Percentiles rank a stretch among this genome's conserved stretches.
These are phyloP conservation scores for Solanum peruvianum DNA, from an alignment of 257 asterid genomes.

Conservation along the genomic window DNA sequence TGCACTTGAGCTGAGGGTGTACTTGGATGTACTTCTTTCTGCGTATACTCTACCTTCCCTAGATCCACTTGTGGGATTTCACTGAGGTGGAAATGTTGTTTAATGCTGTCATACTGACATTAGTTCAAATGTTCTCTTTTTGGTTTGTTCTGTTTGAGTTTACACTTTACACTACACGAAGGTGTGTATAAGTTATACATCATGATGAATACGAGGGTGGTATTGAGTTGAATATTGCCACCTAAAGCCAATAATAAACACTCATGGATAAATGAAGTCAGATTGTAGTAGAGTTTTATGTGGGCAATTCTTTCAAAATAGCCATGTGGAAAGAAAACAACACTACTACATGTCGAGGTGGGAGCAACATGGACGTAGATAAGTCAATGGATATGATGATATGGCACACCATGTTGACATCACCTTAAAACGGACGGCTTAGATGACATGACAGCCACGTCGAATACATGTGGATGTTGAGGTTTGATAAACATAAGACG, in stretches of 20 bases:
- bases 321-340: background rate
- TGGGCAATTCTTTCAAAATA: background rate
- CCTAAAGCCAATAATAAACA: background rate
- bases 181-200: background rate
- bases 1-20: background rate
- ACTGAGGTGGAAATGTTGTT: background rate
- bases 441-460: background rate
- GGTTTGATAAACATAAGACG: background rate
- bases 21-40: background rate
- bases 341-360: background rate
- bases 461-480: background rate
- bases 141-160: background rate
- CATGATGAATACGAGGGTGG: background rate
- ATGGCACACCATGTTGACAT: background rate
- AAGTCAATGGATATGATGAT: background rate
- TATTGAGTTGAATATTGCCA: background rate
- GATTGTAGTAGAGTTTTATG: background rate
- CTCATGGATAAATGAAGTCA: background rate
- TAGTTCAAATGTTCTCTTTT: background rate
- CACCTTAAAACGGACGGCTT: background rate
- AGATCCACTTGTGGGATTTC: background rate
- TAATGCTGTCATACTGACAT: background rate
- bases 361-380: background rate
- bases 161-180: background rate
- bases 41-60: background rate